Evolutionary conservation across 805 yeast species (phyloP).

Genomic region (Metschnikowia amazonensis): DNA sequence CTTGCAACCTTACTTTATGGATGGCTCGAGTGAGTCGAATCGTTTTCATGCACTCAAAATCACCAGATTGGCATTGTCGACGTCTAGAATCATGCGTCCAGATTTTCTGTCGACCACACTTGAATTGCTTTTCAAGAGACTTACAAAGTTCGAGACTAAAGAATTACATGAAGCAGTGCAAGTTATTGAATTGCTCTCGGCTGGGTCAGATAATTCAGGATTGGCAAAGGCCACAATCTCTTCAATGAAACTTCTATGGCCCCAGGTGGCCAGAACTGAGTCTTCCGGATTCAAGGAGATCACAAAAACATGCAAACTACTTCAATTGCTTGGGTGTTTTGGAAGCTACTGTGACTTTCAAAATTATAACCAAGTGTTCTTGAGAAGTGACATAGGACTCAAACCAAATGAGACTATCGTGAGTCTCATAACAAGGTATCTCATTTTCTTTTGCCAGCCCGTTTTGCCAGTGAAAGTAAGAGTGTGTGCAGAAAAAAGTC

Average conservation of each 20-base stretch:
- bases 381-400: constrained; percentile 37
- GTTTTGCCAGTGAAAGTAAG: constrained; percentile 33
- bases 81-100: constrained; percentile 43
- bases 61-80: constrained; percentile 47
- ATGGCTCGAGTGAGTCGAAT: constrained; percentile 41
- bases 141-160: constrained; percentile 56
- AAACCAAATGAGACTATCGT: constrained; percentile 51
- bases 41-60: constrained; percentile 53
- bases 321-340: constrained; percentile 65
- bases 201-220: constrained; percentile 41
- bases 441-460: constrained; percentile 51
- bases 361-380: constrained; percentile 36
- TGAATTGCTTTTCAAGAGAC: constrained; percentile 45
- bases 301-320: constrained; percentile 43
- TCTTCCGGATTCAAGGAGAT: constrained; percentile 20
- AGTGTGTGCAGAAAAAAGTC: constrained; percentile 51
- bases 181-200: constrained; percentile 55
- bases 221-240: constrained; percentile 63
- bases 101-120: constrained; percentile 50
- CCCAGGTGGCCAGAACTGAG: constrained; percentile 15
- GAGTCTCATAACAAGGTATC: constrained; percentile 54
- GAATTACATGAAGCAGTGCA: constrained; percentile 77
- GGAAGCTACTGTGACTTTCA: constrained; percentile 69
- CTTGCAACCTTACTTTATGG: constrained; percentile 60
- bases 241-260: constrained; percentile 46